Conservation (phyloP, 306 rosid genomes). For the Elaeagnus macrophylla region DNA sequence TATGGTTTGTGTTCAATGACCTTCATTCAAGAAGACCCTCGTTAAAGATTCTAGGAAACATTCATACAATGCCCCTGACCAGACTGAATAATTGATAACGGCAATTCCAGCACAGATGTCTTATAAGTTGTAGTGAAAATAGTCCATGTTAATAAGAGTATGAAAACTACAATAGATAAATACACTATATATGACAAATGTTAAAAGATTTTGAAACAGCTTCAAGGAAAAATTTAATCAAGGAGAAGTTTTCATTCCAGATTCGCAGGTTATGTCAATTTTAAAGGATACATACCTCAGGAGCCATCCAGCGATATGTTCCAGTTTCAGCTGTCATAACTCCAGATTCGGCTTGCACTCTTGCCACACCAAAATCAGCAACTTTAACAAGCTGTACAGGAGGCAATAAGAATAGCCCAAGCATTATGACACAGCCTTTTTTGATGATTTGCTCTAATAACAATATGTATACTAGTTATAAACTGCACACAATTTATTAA, state of each 20-base stretch:
- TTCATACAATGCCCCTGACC: background rate
- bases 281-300: slow-evolving; percentile 58
- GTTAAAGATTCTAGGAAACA: slow-evolving; percentile 12
- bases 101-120: background rate
- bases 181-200: no score
- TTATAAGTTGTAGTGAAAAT: background rate
- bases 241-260: no score
- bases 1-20: slow-evolving; percentile 98
- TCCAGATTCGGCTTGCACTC: slow-evolving; percentile 91
- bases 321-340: slow-evolving; percentile 99
- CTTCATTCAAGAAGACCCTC: slow-evolving; percentile 31
- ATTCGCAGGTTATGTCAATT: background rate
- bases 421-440: background rate
- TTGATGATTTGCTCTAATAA: background rate
- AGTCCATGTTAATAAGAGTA: no score
- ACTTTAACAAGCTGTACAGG: slow-evolving; percentile 83
- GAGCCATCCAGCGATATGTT: slow-evolving; percentile 99
- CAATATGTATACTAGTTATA: background rate
- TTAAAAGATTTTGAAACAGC: no score
- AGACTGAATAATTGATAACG: background rate
- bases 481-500: no score
- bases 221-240: no score
- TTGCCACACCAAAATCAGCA: slow-evolving; percentile 99
- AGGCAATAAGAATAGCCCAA: background rate
- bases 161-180: no score